A percentile compares a stretch with the other conserved stretches of the same genome.
Evolutionary conservation across 495 filamentous ascomycete genomes (phyloP).

Genomic region (Thermochaetoides thermophila): DNA sequence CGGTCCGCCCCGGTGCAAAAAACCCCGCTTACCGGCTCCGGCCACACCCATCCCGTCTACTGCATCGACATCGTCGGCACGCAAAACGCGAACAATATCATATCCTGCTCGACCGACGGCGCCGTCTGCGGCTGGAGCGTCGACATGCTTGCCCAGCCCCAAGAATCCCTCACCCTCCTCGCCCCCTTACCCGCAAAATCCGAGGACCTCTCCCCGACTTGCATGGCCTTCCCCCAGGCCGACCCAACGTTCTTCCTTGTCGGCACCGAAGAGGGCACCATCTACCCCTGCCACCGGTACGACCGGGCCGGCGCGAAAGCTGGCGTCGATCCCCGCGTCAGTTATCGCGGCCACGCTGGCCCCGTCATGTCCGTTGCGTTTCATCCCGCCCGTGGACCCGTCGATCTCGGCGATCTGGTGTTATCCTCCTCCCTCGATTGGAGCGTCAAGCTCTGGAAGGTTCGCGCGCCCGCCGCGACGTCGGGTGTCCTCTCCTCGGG

Average conservation of each 20-base stretch:
- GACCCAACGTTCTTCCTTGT: slow-evolving; percentile 97
- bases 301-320: slow-evolving; percentile 94
- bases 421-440: slow-evolving; percentile 80
- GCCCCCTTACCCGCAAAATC: slow-evolving; percentile 80
- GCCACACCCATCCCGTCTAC: slow-evolving; percentile 95
- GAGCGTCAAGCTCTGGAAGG: slow-evolving; percentile 94
- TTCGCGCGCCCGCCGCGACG: slow-evolving; percentile 59
- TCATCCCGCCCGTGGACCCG: slow-evolving; percentile 76
- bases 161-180: slow-evolving; percentile 75
- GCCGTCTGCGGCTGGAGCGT: slow-evolving; percentile 93
- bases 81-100: slow-evolving; percentile 96
- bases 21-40: slow-evolving; percentile 80
- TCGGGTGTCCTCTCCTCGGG: slow-evolving; percentile 22
- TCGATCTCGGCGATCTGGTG: slow-evolving; percentile 92
- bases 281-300: slow-evolving; percentile 92
- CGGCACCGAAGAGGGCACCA: slow-evolving; percentile 88
- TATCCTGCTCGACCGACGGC: slow-evolving; percentile 90
- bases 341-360: slow-evolving; percentile 76
- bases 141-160: slow-evolving; percentile 91
- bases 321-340: slow-evolving; percentile 72
- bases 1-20: slow-evolving; percentile 84
- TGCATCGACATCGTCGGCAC: slow-evolving; percentile 89
- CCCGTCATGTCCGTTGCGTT: slow-evolving; percentile 94
- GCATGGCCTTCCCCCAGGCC: slow-evolving; percentile 88
- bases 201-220: slow-evolving; percentile 89